Evolutionary conservation across 768 basidiomycete species (phyloP).

Genomic region (Daedaleopsis sinensis): DNA sequence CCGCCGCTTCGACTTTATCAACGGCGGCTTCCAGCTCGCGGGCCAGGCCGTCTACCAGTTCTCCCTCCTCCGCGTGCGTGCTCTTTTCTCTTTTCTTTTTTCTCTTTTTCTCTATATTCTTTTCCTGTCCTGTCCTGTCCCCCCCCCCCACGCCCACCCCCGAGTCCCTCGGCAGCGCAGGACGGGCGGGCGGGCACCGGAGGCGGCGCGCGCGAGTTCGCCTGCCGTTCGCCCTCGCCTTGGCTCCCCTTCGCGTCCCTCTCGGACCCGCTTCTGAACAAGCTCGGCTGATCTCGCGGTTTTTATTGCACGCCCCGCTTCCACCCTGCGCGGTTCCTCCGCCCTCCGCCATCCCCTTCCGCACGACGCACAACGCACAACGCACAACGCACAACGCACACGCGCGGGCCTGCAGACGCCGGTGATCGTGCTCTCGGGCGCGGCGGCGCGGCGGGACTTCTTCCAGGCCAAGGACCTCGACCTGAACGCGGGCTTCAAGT

Average conservation of each 20-base stretch:
- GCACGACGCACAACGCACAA: no score
- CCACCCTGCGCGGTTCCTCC: no score
- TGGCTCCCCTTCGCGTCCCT: constrained; percentile 14
- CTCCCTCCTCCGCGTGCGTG: constrained; percentile 63
- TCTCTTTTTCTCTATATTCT: no score
- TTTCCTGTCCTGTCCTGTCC: no score
- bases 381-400: no score
- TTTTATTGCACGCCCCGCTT: constrained; percentile 1
- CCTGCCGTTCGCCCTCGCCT: no score
- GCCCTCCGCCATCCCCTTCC: no score
- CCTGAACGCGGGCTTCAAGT: constrained; percentile 78
- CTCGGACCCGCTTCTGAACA: constrained; percentile 12
- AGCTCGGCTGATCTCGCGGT: constrained; percentile 11
- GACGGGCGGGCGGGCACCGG: no score
- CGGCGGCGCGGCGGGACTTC: constrained; percentile 67
- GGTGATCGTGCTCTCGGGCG: constrained; percentile 78
- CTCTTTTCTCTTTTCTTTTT: neutral
- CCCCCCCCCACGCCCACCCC: no score
- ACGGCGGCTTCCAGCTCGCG: constrained; percentile 69
- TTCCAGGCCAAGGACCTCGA: constrained; percentile 73
- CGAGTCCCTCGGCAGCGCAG: no score
- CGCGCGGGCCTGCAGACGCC: constrained; percentile 49
- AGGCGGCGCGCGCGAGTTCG: no score
- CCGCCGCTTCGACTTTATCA: constrained; percentile 70
- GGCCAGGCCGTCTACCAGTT: constrained; percentile 72